Evolutionary conservation across 2,329 filamentous ascomycete species (phyloP).

Genomic region (Fusarium sp.): DNA sequence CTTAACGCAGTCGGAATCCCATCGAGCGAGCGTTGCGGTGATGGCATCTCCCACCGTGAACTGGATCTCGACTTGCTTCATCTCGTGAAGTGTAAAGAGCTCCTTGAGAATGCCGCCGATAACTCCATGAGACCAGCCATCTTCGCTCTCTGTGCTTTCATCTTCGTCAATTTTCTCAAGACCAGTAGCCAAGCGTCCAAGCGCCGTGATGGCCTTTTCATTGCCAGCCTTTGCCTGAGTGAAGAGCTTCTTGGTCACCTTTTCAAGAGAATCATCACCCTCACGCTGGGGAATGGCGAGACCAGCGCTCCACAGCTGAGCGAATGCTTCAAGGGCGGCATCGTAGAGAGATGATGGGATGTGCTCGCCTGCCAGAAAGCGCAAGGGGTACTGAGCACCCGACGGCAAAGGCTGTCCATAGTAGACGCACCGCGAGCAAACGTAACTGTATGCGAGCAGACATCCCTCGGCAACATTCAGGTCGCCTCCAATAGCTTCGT

Average conservation of each 20-base stretch:
- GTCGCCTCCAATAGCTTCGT: slow-evolving; percentile 57
- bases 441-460: slow-evolving; percentile 57
- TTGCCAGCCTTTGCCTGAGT: slow-evolving; percentile 81
- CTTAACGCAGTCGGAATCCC: slow-evolving; percentile 84
- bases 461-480: slow-evolving; percentile 61
- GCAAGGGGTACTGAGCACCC: slow-evolving; percentile 45
- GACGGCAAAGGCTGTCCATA: slow-evolving; percentile 52
- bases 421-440: slow-evolving; percentile 58
- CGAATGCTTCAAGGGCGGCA: slow-evolving; percentile 57
- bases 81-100: slow-evolving; percentile 82
- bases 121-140: slow-evolving; percentile 51
- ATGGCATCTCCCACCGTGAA: slow-evolving; percentile 93
- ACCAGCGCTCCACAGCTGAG: slow-evolving; percentile 60
- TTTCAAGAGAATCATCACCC: slow-evolving; percentile 47
- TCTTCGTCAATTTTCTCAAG: slow-evolving; percentile 54
- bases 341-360: slow-evolving; percentile 54
- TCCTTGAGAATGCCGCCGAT: slow-evolving; percentile 71
- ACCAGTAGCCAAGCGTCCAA: slow-evolving; percentile 81
- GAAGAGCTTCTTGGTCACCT: slow-evolving; percentile 72
- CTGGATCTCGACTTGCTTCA: slow-evolving; percentile 87
- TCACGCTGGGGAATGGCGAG: slow-evolving; percentile 51
- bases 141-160: slow-evolving; percentile 10
- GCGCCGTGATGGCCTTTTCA: slow-evolving; percentile 82
- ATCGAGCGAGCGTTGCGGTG: slow-evolving; percentile 80
- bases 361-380: slow-evolving; percentile 48